Conservation (phyloP, 805 yeast species). For the Kodamaea kaohsiungensis region DNA sequence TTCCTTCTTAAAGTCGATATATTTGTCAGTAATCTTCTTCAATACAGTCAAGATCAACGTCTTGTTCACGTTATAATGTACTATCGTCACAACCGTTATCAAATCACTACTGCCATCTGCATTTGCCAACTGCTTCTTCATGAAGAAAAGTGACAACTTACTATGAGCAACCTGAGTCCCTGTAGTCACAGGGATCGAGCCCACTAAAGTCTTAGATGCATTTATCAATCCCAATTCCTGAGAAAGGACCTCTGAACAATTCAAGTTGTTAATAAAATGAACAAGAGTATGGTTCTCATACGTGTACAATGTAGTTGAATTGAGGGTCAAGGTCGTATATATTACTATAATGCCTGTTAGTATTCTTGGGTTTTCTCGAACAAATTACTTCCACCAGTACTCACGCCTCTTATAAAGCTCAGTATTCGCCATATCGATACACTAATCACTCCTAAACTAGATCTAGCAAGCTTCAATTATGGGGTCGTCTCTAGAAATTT, state of each 20-base stretch:
- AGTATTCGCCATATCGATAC: slow-evolving; percentile 16
- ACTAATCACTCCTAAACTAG: no score
- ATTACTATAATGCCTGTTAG: slow-evolving; percentile 34
- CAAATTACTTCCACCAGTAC: slow-evolving; percentile 12
- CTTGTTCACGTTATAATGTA: slow-evolving; percentile 45
- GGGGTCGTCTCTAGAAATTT: not conserved
- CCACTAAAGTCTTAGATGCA: slow-evolving; percentile 44
- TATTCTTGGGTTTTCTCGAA: not conserved
- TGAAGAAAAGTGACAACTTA: slow-evolving; percentile 44
- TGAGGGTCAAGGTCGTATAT: slow-evolving; percentile 49
- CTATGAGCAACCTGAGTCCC: slow-evolving; percentile 26
- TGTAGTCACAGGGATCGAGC: slow-evolving; percentile 35
- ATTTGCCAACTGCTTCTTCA: slow-evolving; percentile 45
- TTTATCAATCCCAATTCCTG: slow-evolving; percentile 57
- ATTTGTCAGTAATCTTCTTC: slow-evolving; percentile 53
- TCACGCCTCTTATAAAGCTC: slow-evolving; percentile 27
- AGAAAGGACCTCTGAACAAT: slow-evolving; percentile 54
- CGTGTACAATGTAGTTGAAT: slow-evolving; percentile 61
- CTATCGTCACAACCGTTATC: slow-evolving; percentile 52
- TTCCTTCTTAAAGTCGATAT: slow-evolving; percentile 40
- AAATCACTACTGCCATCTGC: slow-evolving; percentile 48
- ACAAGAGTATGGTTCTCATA: slow-evolving; percentile 51
- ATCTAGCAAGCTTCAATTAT: not conserved
- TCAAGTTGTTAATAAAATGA: slow-evolving; percentile 43
- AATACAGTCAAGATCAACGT: slow-evolving; percentile 48